phyloP scores from a whole-genome alignment of 768 basidiomycete genomes.

The Sutorius australiensis region DNA sequence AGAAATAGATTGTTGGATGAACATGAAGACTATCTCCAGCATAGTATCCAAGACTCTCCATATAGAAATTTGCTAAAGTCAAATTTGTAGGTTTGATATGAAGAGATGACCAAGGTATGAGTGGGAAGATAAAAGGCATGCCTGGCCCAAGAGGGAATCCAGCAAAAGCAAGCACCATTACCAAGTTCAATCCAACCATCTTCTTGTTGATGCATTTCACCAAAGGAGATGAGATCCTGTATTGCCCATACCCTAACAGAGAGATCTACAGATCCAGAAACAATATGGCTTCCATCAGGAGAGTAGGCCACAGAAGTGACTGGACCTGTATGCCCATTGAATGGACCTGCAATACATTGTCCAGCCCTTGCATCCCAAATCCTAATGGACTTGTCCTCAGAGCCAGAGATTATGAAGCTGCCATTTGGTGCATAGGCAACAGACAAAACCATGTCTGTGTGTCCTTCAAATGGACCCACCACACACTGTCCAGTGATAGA shows the following conservation, averaged over 20 bases:
- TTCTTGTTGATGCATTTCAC: constrained; percentile 7
- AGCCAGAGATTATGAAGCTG: no score
- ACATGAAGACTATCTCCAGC: constrained; percentile 13
- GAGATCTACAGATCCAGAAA: constrained; percentile 17
- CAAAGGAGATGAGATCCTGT: not conserved
- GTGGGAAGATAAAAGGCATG: constrained; percentile 15
- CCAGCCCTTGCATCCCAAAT: not conserved
- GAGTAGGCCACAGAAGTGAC: constrained; percentile 14
- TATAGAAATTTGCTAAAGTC: constrained; percentile 7
- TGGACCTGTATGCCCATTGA: constrained; percentile 7
- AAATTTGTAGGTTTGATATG: constrained; percentile 5
- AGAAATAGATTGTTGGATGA: not conserved
- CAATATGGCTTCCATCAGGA: constrained; percentile 12
- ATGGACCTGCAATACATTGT: constrained; percentile 16
- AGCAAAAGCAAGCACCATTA: constrained; percentile 7
- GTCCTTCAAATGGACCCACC: no score
- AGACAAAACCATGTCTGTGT: no score
- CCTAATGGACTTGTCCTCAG: no score
- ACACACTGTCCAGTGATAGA: no score
- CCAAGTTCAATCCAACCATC: constrained; percentile 18
- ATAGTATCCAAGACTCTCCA: constrained; percentile 18
- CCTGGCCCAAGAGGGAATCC: constrained; percentile 20
- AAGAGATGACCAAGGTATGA: constrained; percentile 16
- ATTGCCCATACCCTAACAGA: constrained; percentile 12
- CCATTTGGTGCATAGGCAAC: no score